Conservation (phyloP, 2,329 filamentous ascomycete species). For the Botrytis paeoniae region DNA sequence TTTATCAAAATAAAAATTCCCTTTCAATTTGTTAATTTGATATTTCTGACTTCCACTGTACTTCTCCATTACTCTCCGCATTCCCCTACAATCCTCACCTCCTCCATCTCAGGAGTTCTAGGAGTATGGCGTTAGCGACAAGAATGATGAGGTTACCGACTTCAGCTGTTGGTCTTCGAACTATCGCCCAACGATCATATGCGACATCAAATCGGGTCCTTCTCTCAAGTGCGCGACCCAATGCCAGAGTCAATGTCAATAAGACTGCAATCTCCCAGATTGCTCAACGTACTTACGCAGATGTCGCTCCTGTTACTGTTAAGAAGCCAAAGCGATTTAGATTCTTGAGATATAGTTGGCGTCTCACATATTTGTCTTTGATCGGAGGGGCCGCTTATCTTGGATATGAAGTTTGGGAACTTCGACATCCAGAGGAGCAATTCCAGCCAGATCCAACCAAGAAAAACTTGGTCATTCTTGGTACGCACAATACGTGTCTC, state of each 20-base stretch:
- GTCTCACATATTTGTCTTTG: slow-evolving; percentile 72
- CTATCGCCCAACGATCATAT: slow-evolving; percentile 33
- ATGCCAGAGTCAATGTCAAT: slow-evolving; percentile 27
- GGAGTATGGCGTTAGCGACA: slow-evolving; percentile 36
- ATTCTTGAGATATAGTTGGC: slow-evolving; percentile 77
- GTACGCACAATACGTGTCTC: slow-evolving; percentile 49
- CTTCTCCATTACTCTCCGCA: background rate
- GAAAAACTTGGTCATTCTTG: slow-evolving; percentile 95
- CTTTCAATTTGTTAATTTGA: background rate
- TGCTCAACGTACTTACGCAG: slow-evolving; percentile 46
- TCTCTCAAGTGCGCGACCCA: slow-evolving; percentile 33
- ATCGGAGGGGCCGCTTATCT: slow-evolving; percentile 69
- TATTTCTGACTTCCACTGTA: background rate
- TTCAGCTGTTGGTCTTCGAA: slow-evolving; percentile 35
- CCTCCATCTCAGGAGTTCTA: slow-evolving; percentile 16
- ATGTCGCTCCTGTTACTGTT: slow-evolving; percentile 43
- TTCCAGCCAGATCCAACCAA: slow-evolving; percentile 75
- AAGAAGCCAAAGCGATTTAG: slow-evolving; percentile 59
- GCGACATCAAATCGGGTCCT: slow-evolving; percentile 30
- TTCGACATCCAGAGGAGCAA: slow-evolving; percentile 80
- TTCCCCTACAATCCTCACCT: background rate
- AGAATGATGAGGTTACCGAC: slow-evolving; percentile 36
- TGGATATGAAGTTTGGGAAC: slow-evolving; percentile 77
- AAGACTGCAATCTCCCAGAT: slow-evolving; percentile 38
- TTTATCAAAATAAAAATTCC: slow-evolving; percentile 22